Base-by-base conservation (phyloP, 108 stramenopile species). In the Discostella stelligeroides region DNA sequence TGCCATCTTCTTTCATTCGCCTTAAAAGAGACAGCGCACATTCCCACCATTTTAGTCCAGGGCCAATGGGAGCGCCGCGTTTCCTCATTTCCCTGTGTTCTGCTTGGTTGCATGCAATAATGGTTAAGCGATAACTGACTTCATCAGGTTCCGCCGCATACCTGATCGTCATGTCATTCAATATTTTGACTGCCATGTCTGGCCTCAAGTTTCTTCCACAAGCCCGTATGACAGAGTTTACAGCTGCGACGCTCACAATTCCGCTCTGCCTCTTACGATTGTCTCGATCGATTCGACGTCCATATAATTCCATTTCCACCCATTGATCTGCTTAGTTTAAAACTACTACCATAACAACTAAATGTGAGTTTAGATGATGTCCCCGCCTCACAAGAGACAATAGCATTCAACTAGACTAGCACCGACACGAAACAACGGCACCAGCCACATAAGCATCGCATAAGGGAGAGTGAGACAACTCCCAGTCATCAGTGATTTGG, bases 41-140 rank as follows among this genome's bases (percentile, higher is more conserved):
- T 61, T 91, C 83, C 90, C 90, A 91, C 90, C 90, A 91, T 34
- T 87, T 54, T 7, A 86, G 49, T 25, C 21, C 34, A 21, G 51
- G 34, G 9, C 48, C 38, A 50, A 9, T 37, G 13, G 30, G 27
- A 56, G 48, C 37, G 6, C 68, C 54, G 24, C 50, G 24, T 11
- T 71, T 62, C 42, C 59, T 64, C 28, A 70, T 43, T 12, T 61
- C 60, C 25, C 78, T 66, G 61, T 91, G 90, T 59, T 88, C 75
- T 4, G 90, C 90, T 21, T 87, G 82, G 66, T 91, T 91, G 39
- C 90, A 91, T 10, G 85, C 88, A 60, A 91, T 87, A n/a, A 87
- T 80, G 15, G 86, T 86, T 49, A 67, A 77, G 48, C 87, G 65
- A 61, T 86, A 91, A 13, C 72, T 85, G 28, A 48, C 47, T 55